Evolutionary conservation across 1,284 basidiomycete species (phyloP).

Genomic region (Melampsora americana): DNA sequence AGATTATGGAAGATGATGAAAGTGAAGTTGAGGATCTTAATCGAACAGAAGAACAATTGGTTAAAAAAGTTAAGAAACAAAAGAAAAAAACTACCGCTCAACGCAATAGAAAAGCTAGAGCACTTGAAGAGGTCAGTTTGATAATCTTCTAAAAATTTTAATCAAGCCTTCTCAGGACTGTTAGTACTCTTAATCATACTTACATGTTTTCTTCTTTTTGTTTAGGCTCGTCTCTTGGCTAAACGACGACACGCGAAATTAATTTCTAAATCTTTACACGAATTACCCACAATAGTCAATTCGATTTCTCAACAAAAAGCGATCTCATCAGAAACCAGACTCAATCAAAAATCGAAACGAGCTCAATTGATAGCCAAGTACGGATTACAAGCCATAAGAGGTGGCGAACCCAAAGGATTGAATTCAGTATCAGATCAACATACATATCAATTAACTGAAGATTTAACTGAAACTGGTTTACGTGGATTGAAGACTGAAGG

Average conservation of each 20-base stretch:
- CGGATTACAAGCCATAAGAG: constrained; percentile 25
- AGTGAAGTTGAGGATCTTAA: background rate
- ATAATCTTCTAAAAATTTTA: background rate
- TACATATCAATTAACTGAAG: constrained; percentile 38
- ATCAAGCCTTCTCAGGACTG: background rate
- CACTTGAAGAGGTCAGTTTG: constrained; percentile 15
- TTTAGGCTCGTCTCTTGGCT: constrained; percentile 13
- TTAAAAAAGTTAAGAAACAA: constrained; percentile 12
- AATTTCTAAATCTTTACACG: constrained; percentile 25
- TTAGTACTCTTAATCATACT: background rate
- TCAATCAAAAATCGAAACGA: constrained; percentile 13
- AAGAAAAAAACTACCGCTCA: constrained; percentile 40
- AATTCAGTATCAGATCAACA: constrained; percentile 19
- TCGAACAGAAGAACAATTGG: background rate
- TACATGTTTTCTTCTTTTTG: background rate
- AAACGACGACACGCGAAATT: constrained; percentile 19
- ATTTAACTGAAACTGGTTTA: constrained; percentile 32
- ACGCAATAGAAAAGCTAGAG: constrained; percentile 18
- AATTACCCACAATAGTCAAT: constrained; percentile 29
- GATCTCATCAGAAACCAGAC: background rate
- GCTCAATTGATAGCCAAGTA: constrained; percentile 26
- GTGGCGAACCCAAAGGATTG: constrained; percentile 35
- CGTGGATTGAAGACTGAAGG: constrained; percentile 35
- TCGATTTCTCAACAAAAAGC: constrained; percentile 1
- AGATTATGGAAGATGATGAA: constrained; percentile 25